These are phyloP conservation scores for Aspergillus fischeri DNA, from an alignment of 2,329 filamentous ascomycete species.

Conservation along the genomic window DNA sequence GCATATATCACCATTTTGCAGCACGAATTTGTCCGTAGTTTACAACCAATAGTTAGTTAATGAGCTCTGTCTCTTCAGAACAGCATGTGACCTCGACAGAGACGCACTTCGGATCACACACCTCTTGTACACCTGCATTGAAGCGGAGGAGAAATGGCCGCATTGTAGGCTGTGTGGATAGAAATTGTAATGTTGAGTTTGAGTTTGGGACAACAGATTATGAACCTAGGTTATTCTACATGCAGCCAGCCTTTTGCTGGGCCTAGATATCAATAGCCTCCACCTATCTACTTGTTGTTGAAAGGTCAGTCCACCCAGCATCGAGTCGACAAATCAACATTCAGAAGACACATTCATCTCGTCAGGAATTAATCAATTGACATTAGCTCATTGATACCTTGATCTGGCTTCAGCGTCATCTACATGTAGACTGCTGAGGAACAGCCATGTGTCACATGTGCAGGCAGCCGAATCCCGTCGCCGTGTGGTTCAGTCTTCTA, in stretches of 20 bases:
- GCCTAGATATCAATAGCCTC: too few species aligned
- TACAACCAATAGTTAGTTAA: not conserved
- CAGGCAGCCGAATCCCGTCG: not conserved
- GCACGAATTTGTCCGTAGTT: too few species aligned
- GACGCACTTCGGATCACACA: not conserved
- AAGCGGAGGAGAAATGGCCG: not conserved
- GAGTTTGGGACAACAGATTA: not conserved
- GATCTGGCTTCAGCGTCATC: too few species aligned
- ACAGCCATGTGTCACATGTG: not conserved
- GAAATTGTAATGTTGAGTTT: not conserved
- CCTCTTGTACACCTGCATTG: not conserved
- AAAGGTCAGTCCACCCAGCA: too few species aligned
- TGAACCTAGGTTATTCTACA: not conserved
- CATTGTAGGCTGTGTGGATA: not conserved
- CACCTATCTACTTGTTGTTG: too few species aligned
- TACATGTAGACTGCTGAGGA: not conserved
- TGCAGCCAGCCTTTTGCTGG: not conserved
- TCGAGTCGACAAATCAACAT: not conserved
- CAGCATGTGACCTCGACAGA: not conserved
- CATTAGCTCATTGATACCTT: too few species aligned
- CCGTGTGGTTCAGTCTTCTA: not conserved
- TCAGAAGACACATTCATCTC: too few species aligned
- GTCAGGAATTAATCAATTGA: too few species aligned
- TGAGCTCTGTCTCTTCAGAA: not conserved
- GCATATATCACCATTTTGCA: too few species aligned